Evolutionary conservation across 441 rosid species (phyloP).

Genomic region (Croton laevigatus): DNA sequence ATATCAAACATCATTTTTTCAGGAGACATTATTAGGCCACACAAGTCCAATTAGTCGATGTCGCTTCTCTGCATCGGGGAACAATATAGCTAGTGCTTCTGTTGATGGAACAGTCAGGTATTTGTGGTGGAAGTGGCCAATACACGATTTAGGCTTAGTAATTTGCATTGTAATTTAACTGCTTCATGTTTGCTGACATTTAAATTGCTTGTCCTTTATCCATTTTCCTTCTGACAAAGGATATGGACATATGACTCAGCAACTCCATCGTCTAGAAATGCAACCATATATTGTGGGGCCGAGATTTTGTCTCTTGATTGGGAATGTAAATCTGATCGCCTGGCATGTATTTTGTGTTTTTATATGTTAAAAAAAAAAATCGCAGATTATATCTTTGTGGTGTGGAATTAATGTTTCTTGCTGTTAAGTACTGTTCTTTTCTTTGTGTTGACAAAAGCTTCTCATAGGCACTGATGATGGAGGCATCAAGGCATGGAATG

Average conservation of each 20-base stretch:
- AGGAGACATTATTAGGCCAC: constrained; percentile 77
- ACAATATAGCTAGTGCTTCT: constrained; percentile 75
- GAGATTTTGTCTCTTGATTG: constrained; percentile 74
- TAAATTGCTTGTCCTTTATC: constrained; percentile 5
- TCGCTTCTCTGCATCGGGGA: constrained; percentile 73
- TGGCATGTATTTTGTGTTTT: constrained; percentile 39
- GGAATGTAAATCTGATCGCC: constrained; percentile 77
- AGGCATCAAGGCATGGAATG: constrained; percentile 78
- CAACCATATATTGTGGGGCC: constrained; percentile 72
- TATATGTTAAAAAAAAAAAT: constrained; percentile 2
- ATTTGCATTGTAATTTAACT: constrained; percentile 4
- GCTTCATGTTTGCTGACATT: constrained; percentile 18
- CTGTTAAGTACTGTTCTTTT: constrained; percentile 22
- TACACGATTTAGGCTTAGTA: constrained; percentile 13
- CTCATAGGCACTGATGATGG: constrained; percentile 78
- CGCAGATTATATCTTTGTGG: neutral
- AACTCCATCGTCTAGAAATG: constrained; percentile 68
- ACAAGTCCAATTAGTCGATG: constrained; percentile 69
- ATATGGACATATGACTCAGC: constrained; percentile 75
- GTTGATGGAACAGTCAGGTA: constrained; percentile 79
- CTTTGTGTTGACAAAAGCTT: constrained; percentile 45
- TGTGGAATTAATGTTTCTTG: constrained; percentile 5
- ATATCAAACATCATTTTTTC: constrained; percentile 19
- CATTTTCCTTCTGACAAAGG: constrained; percentile 30
- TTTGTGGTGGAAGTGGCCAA: constrained; percentile 12